phyloP scores from a whole-genome alignment of 2,329 filamentous ascomycete genomes.

The Aspergillus fischeri region DNA sequence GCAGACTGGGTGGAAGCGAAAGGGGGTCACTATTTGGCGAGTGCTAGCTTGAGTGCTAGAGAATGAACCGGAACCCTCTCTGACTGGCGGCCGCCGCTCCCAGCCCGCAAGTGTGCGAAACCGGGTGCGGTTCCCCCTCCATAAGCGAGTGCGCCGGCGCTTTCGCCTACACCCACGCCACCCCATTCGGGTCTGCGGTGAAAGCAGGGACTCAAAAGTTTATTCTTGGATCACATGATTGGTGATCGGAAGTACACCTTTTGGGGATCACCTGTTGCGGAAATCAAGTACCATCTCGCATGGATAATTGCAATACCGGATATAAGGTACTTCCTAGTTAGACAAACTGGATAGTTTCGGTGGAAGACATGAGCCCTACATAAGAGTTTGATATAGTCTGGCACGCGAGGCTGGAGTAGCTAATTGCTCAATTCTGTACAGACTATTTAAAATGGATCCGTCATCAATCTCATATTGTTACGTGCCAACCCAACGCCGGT shows the following conservation, averaged over 20 bases:
- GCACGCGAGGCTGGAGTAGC: not conserved
- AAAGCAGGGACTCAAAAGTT: not conserved
- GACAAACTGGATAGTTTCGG: not conserved
- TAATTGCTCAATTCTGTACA: slow-evolving; percentile 16
- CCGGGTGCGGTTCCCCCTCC: slow-evolving; percentile 1
- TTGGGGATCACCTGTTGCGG: no score
- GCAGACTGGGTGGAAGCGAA: slow-evolving; percentile 31
- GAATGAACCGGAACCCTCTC: slow-evolving; percentile 28
- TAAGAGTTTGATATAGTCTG: not conserved
- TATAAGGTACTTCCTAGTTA: not conserved
- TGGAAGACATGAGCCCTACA: not conserved
- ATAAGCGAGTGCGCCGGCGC: slow-evolving; percentile 17
- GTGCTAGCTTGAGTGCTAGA: slow-evolving; percentile 31
- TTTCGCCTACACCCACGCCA: slow-evolving; percentile 27
- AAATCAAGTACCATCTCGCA: no score
- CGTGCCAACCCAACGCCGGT: slow-evolving; percentile 25
- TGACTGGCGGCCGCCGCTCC: slow-evolving; percentile 2
- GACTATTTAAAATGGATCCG: slow-evolving; percentile 4
- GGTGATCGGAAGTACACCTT: not conserved
- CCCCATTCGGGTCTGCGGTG: slow-evolving; percentile 22
- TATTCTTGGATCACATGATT: not conserved
- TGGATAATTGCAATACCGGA: not conserved
- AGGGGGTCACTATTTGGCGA: slow-evolving; percentile 20
- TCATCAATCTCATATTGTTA: slow-evolving; percentile 16
- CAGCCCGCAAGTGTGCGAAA: slow-evolving; percentile 11